phyloP scores from a whole-genome alignment of 495 filamentous ascomycete genomes.

The Tuber umbilicatum region DNA sequence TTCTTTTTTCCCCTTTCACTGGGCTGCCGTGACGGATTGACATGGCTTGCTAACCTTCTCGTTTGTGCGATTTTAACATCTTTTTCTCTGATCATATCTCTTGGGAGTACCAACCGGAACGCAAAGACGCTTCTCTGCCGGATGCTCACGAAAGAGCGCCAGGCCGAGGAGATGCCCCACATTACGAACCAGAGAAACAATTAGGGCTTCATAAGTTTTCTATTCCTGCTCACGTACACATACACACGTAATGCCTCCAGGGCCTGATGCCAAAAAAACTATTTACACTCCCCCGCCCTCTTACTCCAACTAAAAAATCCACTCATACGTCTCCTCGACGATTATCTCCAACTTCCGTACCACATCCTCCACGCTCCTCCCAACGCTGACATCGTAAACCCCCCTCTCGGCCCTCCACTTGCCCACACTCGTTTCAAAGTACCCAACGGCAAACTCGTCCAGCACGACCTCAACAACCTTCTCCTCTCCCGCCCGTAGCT shows the following conservation, averaged over 20 bases:
- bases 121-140: no score
- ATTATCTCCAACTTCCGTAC: slow-evolving; percentile 7
- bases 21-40: no score
- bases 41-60: no score
- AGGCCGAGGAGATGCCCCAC: no score
- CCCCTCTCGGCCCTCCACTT: slow-evolving; percentile 57
- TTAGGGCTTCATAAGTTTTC: background rate
- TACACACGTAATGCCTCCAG: background rate
- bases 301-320: slow-evolving; percentile 41
- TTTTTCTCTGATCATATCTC: no score
- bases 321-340: slow-evolving; percentile 44
- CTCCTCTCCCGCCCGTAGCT: slow-evolving; percentile 50
- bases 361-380: slow-evolving; percentile 47
- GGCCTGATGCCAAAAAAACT: background rate
- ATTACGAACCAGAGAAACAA: background rate
- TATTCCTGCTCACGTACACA: background rate
- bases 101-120: no score
- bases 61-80: no score
- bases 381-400: slow-evolving; percentile 49
- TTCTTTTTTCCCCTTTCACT: no score
- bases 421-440: slow-evolving; percentile 53
- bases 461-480: slow-evolving; percentile 48
- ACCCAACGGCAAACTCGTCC: slow-evolving; percentile 52
- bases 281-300: background rate
- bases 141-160: no score